A percentile compares a stretch with the other conserved stretches of the same genome.
phyloP scores from a whole-genome alignment of 1,284 basidiomycete genomes.

The Trichosporon sp. region DNA sequence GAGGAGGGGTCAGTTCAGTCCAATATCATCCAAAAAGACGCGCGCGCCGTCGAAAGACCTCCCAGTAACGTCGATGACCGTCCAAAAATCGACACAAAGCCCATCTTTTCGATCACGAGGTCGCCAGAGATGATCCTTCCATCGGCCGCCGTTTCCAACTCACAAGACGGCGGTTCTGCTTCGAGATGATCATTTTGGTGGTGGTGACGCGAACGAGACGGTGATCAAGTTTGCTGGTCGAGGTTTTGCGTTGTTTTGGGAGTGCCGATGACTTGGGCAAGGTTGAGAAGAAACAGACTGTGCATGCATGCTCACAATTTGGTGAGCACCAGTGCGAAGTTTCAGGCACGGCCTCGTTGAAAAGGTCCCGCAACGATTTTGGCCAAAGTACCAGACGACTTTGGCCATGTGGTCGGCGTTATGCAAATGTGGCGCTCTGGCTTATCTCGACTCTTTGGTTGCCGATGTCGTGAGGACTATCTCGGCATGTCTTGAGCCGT shows the following conservation, averaged over 20 bases:
- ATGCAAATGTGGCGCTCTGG: background rate
- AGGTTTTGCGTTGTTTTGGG: slow-evolving; percentile 15
- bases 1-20: slow-evolving; percentile 7
- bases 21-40: background rate
- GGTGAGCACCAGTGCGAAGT: background rate
- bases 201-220: slow-evolving; percentile 3
- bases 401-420: background rate
- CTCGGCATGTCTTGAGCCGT: too few species aligned
- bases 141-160: slow-evolving; percentile 16
- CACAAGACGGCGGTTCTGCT: slow-evolving; percentile 45
- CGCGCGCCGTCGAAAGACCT: background rate
- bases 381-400: background rate
- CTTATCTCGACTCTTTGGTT: background rate
- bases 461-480: too few species aligned
- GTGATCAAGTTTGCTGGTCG: slow-evolving; percentile 16
- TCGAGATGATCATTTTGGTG: slow-evolving; percentile 43
- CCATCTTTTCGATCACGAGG: background rate
- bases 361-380: background rate
- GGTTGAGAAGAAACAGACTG: slow-evolving; percentile 3
- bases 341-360: background rate
- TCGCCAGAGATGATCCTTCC: background rate
- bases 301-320: background rate
- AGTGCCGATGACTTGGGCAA: slow-evolving; percentile 30
- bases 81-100: background rate
- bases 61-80: background rate